Conservation (phyloP, 768 basidiomycete species). For the Tricholoma furcatifolium region DNA sequence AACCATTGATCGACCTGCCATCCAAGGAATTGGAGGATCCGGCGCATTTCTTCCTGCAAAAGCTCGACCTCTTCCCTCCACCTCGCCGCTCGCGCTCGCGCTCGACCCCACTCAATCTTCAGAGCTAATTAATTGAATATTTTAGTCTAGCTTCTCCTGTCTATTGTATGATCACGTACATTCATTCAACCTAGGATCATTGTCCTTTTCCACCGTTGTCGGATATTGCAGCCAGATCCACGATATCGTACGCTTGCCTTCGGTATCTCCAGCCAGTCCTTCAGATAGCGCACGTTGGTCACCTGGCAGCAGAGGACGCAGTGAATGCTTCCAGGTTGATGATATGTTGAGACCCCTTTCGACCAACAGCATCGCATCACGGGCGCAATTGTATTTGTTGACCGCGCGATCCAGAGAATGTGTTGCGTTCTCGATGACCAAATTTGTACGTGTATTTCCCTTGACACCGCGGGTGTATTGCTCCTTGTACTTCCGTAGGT, state of each 20-base stretch:
- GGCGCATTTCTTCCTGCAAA: no score
- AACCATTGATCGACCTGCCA: conserved; percentile 17
- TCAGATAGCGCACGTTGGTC: neutral
- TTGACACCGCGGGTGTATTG: no score
- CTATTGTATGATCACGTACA: neutral
- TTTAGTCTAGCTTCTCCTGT: neutral
- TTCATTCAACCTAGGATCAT: neutral
- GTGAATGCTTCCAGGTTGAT: no score
- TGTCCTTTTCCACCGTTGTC: neutral
- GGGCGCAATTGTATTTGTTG: neutral
- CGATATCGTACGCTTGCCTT: neutral
- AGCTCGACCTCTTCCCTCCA: conserved; percentile 24
- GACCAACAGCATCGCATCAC: neutral
- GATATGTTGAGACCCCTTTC: neutral
- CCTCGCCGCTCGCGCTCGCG: conserved; percentile 15
- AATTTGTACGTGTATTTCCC: no score
- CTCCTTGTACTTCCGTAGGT: conserved; percentile 13
- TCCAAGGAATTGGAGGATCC: conserved; percentile 18
- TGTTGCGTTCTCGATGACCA: neutral
- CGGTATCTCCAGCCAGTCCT: conserved; percentile 1
- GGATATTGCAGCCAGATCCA: neutral
- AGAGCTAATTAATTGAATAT: conserved; percentile 4
- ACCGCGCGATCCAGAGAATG: neutral
- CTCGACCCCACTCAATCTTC: conserved; percentile 22
- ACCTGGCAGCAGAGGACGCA: neutral